phyloP scores from a whole-genome alignment of 306 rosid species.

The Sechiopsis laciniata region DNA sequence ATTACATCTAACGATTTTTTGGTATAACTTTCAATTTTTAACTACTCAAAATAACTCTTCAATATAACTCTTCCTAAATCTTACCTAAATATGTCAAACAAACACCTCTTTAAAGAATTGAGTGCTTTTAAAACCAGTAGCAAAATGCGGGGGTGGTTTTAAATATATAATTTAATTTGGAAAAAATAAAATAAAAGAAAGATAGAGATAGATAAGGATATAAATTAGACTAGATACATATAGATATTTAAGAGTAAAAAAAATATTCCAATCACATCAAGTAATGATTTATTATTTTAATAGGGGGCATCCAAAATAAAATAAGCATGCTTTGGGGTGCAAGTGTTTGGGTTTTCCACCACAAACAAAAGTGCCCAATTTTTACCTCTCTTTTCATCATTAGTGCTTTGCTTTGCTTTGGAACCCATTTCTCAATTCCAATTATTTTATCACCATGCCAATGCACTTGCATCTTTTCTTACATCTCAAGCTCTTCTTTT shows the following conservation, averaged over 20 bases:
- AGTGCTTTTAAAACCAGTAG: no score
- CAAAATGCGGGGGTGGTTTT: no score
- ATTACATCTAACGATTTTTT: no score
- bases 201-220: background rate
- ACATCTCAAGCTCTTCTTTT: background rate
- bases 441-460: background rate
- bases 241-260: background rate
- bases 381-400: background rate
- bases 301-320: background rate
- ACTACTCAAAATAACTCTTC: no score
- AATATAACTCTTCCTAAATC: no score
- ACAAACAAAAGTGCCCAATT: background rate
- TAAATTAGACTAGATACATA: background rate
- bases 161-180: no score
- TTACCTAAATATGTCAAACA: no score
- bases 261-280: no score
- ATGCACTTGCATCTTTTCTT: background rate
- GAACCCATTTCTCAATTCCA: background rate
- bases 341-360: slow-evolving; percentile 11
- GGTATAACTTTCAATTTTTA: no score
- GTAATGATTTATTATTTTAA: background rate
- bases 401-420: background rate
- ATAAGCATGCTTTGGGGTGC: background rate
- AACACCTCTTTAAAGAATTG: no score
- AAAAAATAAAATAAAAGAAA: no score